A percentile compares a stretch with the other conserved stretches of the same genome.
phyloP scores from a whole-genome alignment of 148 eudicot genomes.

The Beta vulgaris region DNA sequence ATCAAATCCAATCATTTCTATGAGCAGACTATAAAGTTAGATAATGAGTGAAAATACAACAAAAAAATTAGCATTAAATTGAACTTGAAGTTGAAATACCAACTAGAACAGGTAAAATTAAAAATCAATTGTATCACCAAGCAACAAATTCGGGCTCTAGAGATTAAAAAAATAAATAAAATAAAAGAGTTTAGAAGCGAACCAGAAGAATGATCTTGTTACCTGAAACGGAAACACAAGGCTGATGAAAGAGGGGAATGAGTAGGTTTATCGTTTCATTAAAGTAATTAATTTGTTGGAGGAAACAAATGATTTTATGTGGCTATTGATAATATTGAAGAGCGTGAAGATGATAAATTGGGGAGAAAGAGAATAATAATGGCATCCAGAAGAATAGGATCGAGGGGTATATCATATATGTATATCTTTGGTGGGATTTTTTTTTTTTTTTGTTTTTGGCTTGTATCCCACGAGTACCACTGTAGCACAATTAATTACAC shows the following conservation, averaged over 20 bases:
- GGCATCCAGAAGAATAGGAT: conserved; percentile 21
- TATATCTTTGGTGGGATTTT: conserved; percentile 20
- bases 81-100: conserved; percentile 1
- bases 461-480: neutral
- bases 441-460: neutral
- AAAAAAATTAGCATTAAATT: neutral
- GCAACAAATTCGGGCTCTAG: neutral
- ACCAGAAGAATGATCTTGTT: neutral
- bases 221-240: conserved; percentile 6
- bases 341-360: conserved; percentile 22
- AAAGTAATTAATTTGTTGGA: neutral
- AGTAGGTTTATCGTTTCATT: neutral
- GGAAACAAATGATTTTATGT: neutral
- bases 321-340: conserved; percentile 18
- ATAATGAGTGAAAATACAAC: neutral
- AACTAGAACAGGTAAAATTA: too few relatives aligned
- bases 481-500: too few relatives aligned
- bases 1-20: neutral
- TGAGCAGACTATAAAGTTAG: neutral
- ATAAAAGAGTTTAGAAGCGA: neutral
- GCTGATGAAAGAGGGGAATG: neutral
- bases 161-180: neutral
- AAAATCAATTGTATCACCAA: neutral
- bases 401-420: too few relatives aligned
- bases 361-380: neutral